These are phyloP conservation scores for Leersia perrieri DNA, from an alignment of 176 grass and related monocot species.

Conservation along the genomic window DNA sequence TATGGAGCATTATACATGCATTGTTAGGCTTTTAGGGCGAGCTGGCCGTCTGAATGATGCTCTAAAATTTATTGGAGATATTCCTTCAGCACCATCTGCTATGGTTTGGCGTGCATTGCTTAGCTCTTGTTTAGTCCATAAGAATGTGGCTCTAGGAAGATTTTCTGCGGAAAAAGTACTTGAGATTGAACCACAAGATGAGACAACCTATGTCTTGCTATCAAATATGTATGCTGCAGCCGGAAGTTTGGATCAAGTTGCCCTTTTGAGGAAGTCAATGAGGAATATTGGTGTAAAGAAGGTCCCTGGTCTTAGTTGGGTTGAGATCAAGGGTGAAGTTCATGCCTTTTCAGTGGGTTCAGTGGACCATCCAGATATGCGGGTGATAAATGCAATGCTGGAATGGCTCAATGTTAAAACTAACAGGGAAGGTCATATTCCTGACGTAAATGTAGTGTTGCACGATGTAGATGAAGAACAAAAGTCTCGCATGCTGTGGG, in stretches of 20 bases:
- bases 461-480: constrained; percentile 42
- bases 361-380: constrained; percentile 51
- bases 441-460: constrained; percentile 42
- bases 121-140: constrained; percentile 51
- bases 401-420: constrained; percentile 44
- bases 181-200: constrained; percentile 44
- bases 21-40: constrained; percentile 53
- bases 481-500: constrained; percentile 50
- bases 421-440: constrained; percentile 38
- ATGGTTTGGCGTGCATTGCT: constrained; percentile 57
- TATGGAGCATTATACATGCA: constrained; percentile 55
- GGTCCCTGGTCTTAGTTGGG: constrained; percentile 48
- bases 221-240: constrained; percentile 63
- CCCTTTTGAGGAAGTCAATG: constrained; percentile 54
- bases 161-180: constrained; percentile 56
- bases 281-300: constrained; percentile 51
- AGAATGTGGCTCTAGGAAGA: constrained; percentile 43
- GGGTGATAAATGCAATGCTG: constrained; percentile 50
- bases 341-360: constrained; percentile 47
- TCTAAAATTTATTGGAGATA: constrained; percentile 45
- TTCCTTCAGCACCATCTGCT: constrained; percentile 42
- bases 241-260: constrained; percentile 48
- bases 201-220: constrained; percentile 53
- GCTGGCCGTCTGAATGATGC: constrained; percentile 39
- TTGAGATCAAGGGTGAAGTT: constrained; percentile 51